A percentile compares a stretch with the other conserved stretches of the same genome.
Conservation (phyloP, 169 alveolate genomes). For the Plasmodium malariae region DNA sequence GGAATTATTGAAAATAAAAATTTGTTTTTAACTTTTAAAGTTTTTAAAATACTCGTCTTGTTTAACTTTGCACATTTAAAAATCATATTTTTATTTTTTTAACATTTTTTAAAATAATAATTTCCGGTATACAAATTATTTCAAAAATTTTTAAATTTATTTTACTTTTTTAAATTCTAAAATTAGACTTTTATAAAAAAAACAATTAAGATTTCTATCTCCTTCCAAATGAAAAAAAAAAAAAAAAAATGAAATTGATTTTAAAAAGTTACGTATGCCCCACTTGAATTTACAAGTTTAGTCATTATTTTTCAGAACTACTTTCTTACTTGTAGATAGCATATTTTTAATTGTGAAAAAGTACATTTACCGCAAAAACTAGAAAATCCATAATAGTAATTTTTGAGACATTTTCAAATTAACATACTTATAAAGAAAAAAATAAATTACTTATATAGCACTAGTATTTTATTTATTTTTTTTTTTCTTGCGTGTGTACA, state of each 20-base stretch:
- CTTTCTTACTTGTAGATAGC: not conserved
- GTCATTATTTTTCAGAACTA: not conserved
- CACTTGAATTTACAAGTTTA: constrained; percentile 23
- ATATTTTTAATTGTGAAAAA: constrained; percentile 18
- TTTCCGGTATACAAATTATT: constrained; percentile 28
- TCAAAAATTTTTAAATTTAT: not conserved
- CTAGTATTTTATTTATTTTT: constrained; percentile 18
- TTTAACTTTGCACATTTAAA: constrained; percentile 42
- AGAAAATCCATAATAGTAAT: not conserved
- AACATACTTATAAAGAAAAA: constrained; percentile 3
- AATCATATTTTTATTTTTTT: constrained; percentile 8
- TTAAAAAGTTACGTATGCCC: not conserved
- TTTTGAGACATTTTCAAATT: constrained; percentile 32
- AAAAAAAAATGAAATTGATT: constrained; percentile 9
- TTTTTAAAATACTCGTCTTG: constrained; percentile 44
- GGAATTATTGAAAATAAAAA: constrained; percentile 9
- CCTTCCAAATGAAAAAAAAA: constrained; percentile 28
- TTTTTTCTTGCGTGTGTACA: constrained; percentile 37
- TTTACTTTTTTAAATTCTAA: constrained; percentile 34
- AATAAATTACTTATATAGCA: constrained; percentile 13
- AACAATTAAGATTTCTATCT: constrained; percentile 21
- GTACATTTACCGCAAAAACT: not conserved
- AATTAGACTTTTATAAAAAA: constrained; percentile 43
- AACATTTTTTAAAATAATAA: constrained; percentile 22
- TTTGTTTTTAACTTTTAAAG: constrained; percentile 12